phyloP scores from a whole-genome alignment of 139 green algal genomes.

The Coelastrella sp. region DNA sequence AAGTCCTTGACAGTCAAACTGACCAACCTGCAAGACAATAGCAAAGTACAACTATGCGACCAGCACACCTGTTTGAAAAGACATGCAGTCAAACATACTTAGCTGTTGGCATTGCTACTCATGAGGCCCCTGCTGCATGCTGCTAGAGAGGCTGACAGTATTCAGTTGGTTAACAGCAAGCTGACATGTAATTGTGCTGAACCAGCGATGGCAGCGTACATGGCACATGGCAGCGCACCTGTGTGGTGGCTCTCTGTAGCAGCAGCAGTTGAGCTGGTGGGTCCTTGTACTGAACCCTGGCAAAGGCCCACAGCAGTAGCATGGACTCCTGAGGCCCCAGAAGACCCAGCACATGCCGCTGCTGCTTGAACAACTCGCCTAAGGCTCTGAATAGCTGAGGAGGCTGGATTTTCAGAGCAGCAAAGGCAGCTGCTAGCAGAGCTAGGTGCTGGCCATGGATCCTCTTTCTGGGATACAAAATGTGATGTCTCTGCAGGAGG shows the following conservation, averaged over 20 bases:
- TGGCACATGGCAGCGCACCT: neutral
- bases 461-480: neutral
- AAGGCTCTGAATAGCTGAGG: constrained; percentile 8
- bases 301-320: constrained; percentile 15
- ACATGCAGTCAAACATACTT: too few relatives aligned
- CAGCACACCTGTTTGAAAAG: too few relatives aligned
- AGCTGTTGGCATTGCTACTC: too few relatives aligned
- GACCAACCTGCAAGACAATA: constrained; percentile 28
- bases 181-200: too few relatives aligned
- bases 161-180: too few relatives aligned
- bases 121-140: too few relatives aligned
- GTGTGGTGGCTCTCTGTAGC: neutral
- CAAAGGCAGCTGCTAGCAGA: constrained; percentile 19
- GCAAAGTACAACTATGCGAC: too few relatives aligned
- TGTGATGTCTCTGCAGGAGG: neutral
- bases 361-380: constrained; percentile 34
- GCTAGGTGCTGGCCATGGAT: neutral
- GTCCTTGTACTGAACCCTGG: neutral
- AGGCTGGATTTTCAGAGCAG: constrained; percentile 14
- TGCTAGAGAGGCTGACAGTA: too few relatives aligned
- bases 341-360: constrained; percentile 7
- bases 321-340: constrained; percentile 17
- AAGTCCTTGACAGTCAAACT: constrained; percentile 16
- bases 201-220: too few relatives aligned
- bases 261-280: constrained; percentile 1